phyloP scores from a whole-genome alignment of 805 yeast genomes.

The Scheffersomyces stipitis region DNA sequence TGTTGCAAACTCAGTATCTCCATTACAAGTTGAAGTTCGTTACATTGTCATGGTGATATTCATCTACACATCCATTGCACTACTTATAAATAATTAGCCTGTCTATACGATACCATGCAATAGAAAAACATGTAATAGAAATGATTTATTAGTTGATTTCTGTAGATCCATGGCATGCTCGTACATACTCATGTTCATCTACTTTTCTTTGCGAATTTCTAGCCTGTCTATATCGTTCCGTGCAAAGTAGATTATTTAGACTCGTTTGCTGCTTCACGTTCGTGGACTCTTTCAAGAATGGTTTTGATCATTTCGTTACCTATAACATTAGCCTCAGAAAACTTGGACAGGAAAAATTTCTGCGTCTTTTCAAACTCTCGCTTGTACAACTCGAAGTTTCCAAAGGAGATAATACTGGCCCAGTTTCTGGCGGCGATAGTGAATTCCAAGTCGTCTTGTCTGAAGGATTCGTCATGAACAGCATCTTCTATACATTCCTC shows the following conservation, averaged over 20 bases:
- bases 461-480: slow-evolving; percentile 60
- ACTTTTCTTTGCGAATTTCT: no score
- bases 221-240: no score
- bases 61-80: no score
- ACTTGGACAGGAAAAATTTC: slow-evolving; percentile 79
- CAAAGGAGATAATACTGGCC: slow-evolving; percentile 78
- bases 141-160: no score
- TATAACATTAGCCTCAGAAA: slow-evolving; percentile 80
- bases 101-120: no score
- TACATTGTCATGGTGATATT: no score
- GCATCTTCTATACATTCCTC: slow-evolving; percentile 80
- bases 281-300: slow-evolving; percentile 49
- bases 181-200: no score
- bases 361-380: slow-evolving; percentile 77
- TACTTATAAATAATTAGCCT: no score
- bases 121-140: no score
- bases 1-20: no score
- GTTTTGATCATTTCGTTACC: slow-evolving; percentile 95
- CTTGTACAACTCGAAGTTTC: slow-evolving; percentile 71
- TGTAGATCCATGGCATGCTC: no score
- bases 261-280: slow-evolving; percentile 18
- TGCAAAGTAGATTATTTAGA: background rate
- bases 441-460: slow-evolving; percentile 90
- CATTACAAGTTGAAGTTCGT: no score
- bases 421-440: slow-evolving; percentile 87